Base-by-base conservation (phyloP, 2,329 filamentous ascomycete genomes). In the Pseudodiploospora longispora region DNA sequence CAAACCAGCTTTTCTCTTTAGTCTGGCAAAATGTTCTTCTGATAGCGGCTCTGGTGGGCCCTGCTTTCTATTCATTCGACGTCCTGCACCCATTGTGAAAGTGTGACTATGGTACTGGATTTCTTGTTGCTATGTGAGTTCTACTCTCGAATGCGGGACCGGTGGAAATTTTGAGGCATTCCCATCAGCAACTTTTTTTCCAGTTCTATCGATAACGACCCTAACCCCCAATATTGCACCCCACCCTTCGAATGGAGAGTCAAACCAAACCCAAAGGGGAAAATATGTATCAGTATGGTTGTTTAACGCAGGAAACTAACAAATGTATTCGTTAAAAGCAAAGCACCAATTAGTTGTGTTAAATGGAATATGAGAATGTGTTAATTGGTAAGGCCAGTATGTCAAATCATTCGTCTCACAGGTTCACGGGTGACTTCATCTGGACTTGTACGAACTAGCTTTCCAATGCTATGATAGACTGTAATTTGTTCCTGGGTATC, bases 41-140 rank as follows among this genome's bases (percentile, higher is more conserved):
- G 93, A 87, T 53, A 96, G 76, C 52, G 85, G 76, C 59, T 85
- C 79, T 43, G 93, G 93, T 52, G 84, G 75, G 44, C 89, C 91
- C 77, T 97, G 93, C 70, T 96, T 96, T 66, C 90, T 87, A 41
- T 48, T 48, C 83, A 96, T 94, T 58, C 90, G 87, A 63, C 89
- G 85, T 64, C 89, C 87, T 50, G 82, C 79, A 72, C 88, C 90
- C 90, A 95, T 95, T 59, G 63, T 80, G 62, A 62, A 33, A 27
- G 39, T 19, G 19, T 19, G 19, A 19, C 19, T 19, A 40, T 31
- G 38, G 10, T 38, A 40, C 28, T 38, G 29, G 43, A 38, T 33
- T 28, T n/a, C 31, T 41, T 30, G 19, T 31, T 27, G 5, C 27
- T 27, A 6, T 31, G 10, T 12, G 8, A 30, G 10, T 10, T 12